These are phyloP conservation scores for Cladosporium colombiae DNA, from an alignment of 2,329 filamentous ascomycete genomes.

Conservation along the genomic window DNA sequence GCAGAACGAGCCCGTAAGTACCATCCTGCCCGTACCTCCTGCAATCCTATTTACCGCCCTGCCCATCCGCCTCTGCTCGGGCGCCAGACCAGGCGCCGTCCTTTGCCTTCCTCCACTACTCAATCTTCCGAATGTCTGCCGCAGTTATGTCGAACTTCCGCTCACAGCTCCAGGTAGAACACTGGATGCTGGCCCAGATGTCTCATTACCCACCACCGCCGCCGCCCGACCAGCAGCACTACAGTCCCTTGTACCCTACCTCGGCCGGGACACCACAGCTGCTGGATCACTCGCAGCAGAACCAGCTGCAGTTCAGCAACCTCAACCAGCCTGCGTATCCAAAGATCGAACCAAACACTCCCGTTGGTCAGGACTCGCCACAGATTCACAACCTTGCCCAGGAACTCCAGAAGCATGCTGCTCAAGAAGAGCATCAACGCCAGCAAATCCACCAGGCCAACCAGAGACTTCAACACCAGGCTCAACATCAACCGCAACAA, in stretches of 20 bases:
- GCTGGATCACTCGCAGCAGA: conserved; percentile 36
- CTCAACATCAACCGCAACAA: conserved; percentile 28
- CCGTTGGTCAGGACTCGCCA: conserved; percentile 26
- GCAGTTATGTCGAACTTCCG: conserved; percentile 37
- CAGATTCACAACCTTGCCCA: conserved; percentile 38
- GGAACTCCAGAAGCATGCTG: conserved; percentile 34
- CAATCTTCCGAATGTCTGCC: conserved; percentile 32
- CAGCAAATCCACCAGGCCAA: conserved; percentile 34
- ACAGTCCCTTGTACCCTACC: conserved; percentile 37
- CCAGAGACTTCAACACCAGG: conserved; percentile 31
- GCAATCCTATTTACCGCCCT: conserved; percentile 15
- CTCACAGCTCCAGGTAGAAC: conserved; percentile 37
- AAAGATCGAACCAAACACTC: conserved; percentile 35
- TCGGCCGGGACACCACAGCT: conserved; percentile 35
- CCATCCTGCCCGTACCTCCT: conserved; percentile 16
- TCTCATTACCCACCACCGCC: conserved; percentile 40
- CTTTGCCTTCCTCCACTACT: conserved; percentile 9
- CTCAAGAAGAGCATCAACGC: conserved; percentile 34
- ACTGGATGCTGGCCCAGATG: conserved; percentile 41
- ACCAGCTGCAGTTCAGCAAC: conserved; percentile 37
- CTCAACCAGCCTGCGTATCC: conserved; percentile 39
- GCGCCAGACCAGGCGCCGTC: conserved; percentile 13
- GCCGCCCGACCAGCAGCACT: conserved; percentile 38
- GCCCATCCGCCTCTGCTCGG: conserved; percentile 8
- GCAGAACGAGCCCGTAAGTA: conserved; percentile 19